Evolutionary conservation across 768 basidiomycete species (phyloP), one percentile per base, ranked within the genome.

Genomic region (Phanerochaete sordida): DNA sequence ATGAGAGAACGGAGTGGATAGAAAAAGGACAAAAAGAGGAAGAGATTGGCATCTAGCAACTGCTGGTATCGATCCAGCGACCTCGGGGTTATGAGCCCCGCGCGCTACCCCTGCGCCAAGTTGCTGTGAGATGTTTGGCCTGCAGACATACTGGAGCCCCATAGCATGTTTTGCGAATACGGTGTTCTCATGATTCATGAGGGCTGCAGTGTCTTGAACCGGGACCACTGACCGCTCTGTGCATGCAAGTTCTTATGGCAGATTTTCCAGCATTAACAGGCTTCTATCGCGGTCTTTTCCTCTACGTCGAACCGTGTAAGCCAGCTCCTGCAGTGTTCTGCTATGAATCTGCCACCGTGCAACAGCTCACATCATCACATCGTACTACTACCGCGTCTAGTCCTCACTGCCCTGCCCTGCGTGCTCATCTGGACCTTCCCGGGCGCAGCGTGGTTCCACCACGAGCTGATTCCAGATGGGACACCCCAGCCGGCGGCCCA

Each of bases 381-480:
- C n/a, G n/a, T n/a, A n/a, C n/a, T n/a, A n/a, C n/a, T n/a, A n/a
- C n/a, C n/a, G n/a, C n/a, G 23, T 16, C 2, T 58, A 84, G 84
- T 76, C 39, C 81, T 82, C 8, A 84, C 81, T 12, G 69, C 82
- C n/a, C 66, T 76, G 4, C 80, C 84, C 16, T 77, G 79, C 33
- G 46, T 85, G 47, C 67, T 84, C 63, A 77, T 80, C 26, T 85
- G 84, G 81, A 64, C 79, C 47, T 79, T 74, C 59, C 85, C 86
- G 8, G 87, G 88, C 15, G 75, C 86, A 24, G 73, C 75, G 16
- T 88, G 88, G 85, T 90, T 88, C 64, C 81, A 86, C 66, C 76
- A 82, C 65, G 77, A 86, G 62, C 82, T 90, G 56, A 79, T 88
- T 46, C 88, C 87, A 1, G 75, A 74, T 8, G 58, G 65, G n/a